Conservation (phyloP, 768 basidiomycete genomes). For the Daedalea quercina region DNA sequence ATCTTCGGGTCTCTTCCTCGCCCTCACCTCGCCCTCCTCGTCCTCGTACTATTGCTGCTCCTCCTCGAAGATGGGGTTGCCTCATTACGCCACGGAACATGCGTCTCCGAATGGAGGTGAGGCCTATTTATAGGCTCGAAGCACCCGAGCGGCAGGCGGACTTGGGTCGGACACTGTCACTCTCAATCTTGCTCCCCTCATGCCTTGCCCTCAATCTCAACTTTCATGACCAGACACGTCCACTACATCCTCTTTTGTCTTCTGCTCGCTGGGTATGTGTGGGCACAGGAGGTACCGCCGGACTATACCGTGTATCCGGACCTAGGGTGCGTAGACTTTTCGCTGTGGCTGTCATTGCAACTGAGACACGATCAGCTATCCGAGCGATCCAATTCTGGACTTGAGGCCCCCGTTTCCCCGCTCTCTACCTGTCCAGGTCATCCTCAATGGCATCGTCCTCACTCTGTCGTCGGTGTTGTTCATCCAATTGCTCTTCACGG, state of each 20-base stretch:
- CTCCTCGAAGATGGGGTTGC: no score
- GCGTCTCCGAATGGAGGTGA: no score
- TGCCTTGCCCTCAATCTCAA: not conserved
- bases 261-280: not conserved
- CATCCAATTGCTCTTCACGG: slow-evolving; percentile 90
- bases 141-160: not conserved
- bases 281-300: not conserved
- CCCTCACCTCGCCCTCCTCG: no score
- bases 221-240: not conserved
- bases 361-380: slow-evolving; percentile 9
- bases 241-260: not conserved
- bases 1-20: no score
- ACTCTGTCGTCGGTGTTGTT: slow-evolving; percentile 82
- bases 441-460: slow-evolving; percentile 78
- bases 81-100: no score
- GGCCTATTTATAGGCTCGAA: not conserved
- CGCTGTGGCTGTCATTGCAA: not conserved
- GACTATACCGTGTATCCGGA: not conserved
- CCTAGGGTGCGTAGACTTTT: not conserved
- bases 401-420: slow-evolving; percentile 79
- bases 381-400: slow-evolving; percentile 65
- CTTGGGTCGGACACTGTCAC: not conserved
- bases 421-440: slow-evolving; percentile 86
- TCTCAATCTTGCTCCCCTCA: not conserved
- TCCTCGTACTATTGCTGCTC: no score